Percentiles rank a stretch among this genome's conserved stretches.
Evolutionary conservation across 2,329 filamentous ascomycete genomes (phyloP).

Genomic region (Colletotrichum australisinense): DNA sequence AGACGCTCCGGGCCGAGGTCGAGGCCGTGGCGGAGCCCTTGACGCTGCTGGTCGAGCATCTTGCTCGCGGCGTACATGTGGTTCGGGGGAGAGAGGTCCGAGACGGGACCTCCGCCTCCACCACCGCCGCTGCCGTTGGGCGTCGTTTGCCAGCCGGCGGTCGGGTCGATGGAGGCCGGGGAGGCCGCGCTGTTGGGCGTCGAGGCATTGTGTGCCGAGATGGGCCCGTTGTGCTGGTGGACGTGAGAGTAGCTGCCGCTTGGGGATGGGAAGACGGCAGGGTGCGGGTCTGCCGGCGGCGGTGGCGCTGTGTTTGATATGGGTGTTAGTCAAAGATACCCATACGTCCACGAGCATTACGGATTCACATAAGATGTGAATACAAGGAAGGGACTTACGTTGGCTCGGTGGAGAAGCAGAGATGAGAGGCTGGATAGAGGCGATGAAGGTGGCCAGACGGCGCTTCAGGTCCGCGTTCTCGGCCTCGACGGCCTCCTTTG

Average conservation of each 20-base stretch:
- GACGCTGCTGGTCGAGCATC: constrained; percentile 58
- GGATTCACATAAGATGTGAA: background rate
- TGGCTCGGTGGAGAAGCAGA: constrained; percentile 39
- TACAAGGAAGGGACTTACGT: background rate
- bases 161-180: constrained; percentile 44
- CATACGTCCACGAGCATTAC: background rate
- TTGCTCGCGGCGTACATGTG: constrained; percentile 43
- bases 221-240: constrained; percentile 42
- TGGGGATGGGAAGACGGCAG: constrained; percentile 45
- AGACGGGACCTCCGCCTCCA: constrained; percentile 13
- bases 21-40: constrained; percentile 64
- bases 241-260: constrained; percentile 33
- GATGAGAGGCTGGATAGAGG: constrained; percentile 71
- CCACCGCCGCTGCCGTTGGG: background rate
- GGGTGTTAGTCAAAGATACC: background rate
- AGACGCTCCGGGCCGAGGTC: constrained; percentile 75
- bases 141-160: constrained; percentile 17
- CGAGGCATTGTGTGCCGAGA: constrained; percentile 45
- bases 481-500: constrained; percentile 81
- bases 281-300: constrained; percentile 38
- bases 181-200: constrained; percentile 54
- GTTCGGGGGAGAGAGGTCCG: constrained; percentile 37
- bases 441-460: constrained; percentile 73
- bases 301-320: constrained; percentile 36
- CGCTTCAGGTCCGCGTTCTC: constrained; percentile 84